Evolutionary conservation across 2,329 filamentous ascomycete species (phyloP), one percentile per base, ranked within the genome.

Genomic region (Botrytis byssoidea): DNA sequence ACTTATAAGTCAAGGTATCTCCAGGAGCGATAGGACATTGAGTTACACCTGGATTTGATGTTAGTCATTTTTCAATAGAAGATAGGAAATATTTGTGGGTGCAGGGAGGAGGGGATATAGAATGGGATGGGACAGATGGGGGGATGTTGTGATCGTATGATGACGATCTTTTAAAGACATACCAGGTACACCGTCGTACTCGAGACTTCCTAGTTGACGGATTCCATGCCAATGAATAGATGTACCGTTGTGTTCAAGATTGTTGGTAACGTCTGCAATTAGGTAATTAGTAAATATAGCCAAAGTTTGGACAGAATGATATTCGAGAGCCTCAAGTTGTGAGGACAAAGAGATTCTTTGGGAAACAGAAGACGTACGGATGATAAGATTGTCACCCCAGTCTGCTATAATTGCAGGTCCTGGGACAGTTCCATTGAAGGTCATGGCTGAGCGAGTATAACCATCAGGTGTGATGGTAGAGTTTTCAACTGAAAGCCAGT

Each of bases 11-110:
- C 73, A 81, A 80, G 12, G 78, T 81, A 25, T 83, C 77, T 37
- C 88, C 88, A 0, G 91, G 90, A 8, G 89, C 83, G 74, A 93
- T 89, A 2, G 91, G 91, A 76, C 91, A 94, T 29, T 73, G 71
- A 40, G 86, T 88, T 37, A 88, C 79, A 42, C 85, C 84, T 37
- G 82, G 83, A n/a, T 5, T n/a, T 55, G 12, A 55, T 55, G 25
- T 55, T 16, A 55, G 25, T 16, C 7, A 55, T n/a, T 55, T 55
- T 55, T 55, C 25, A 16, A 0, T 55, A 55, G 25, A 55, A 55
- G 25, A 55, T 6, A 4, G 25, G 25, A 6, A 55, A 7, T 0
- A 55, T 12, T 55, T n/a, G 20, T 55, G 25, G 5, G 14, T n/a
- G 12, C 12, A 55, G 48, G 5, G 48, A 51, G 48, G 48, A 51